These are phyloP conservation scores for Barbarea vulgaris DNA, from an alignment of 345 rosid species.

Conservation along the genomic window DNA sequence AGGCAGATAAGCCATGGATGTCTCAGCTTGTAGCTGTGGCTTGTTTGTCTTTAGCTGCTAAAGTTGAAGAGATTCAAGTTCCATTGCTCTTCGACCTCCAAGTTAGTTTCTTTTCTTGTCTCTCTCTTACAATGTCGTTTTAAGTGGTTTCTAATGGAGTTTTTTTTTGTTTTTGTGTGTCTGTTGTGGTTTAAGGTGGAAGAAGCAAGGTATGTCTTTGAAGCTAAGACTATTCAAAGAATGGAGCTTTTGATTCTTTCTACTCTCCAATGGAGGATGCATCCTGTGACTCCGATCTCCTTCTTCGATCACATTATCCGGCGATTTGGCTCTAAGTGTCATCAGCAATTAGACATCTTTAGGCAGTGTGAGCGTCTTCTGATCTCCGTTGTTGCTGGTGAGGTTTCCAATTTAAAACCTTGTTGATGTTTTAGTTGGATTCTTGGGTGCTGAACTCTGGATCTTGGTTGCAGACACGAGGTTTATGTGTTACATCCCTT, in stretches of 20 bases:
- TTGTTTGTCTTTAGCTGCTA: slow-evolving; percentile 88
- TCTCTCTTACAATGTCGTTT: slow-evolving; percentile 12
- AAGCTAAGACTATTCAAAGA: slow-evolving; percentile 81
- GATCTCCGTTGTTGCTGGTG: slow-evolving; percentile 72
- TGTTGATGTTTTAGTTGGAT: slow-evolving; percentile 5
- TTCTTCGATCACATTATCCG: slow-evolving; percentile 74
- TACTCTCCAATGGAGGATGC: slow-evolving; percentile 86
- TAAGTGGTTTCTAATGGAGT: slow-evolving; percentile 24
- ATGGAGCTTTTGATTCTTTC: slow-evolving; percentile 92
- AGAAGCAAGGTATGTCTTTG: slow-evolving; percentile 71
- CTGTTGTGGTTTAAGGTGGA: slow-evolving; percentile 55
- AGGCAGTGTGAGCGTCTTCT: slow-evolving; percentile 70
- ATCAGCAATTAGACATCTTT: slow-evolving; percentile 62
- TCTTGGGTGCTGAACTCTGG: slow-evolving; percentile 26
- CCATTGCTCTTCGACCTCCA: slow-evolving; percentile 82
- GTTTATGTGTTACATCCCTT: slow-evolving; percentile 62
- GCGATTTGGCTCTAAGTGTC: slow-evolving; percentile 61
- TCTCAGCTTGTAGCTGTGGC: slow-evolving; percentile 85
- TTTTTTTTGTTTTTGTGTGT: not conserved
- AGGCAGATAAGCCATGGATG: slow-evolving; percentile 89
- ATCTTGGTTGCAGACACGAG: slow-evolving; percentile 67
- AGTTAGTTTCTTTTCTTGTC: slow-evolving; percentile 46
- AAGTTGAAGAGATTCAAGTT: slow-evolving; percentile 86
- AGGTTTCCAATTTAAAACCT: slow-evolving; percentile 30
- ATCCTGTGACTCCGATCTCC: slow-evolving; percentile 81